Percentiles rank a stretch among this genome's conserved stretches.
Conservation (phyloP, 495 filamentous ascomycete genomes). For the Diplogelasinospora grovesii region DNA sequence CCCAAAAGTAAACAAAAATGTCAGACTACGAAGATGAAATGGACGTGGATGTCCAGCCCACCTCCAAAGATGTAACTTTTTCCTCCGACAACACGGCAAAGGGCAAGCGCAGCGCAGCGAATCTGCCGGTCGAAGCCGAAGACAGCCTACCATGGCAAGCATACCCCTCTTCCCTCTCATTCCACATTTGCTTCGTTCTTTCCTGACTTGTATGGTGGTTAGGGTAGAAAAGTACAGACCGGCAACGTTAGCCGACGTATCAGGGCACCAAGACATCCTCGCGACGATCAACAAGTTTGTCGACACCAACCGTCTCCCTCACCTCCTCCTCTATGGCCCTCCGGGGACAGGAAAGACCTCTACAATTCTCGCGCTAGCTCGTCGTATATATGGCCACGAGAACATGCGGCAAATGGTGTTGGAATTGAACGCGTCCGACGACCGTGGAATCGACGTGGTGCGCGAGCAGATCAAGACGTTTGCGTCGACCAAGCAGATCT, state of each 20-base stretch:
- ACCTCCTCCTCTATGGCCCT: conserved; percentile 96
- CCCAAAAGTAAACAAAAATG: conserved; percentile 43
- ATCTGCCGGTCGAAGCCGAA: conserved; percentile 87
- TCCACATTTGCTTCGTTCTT: too few relatives aligned
- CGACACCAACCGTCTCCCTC: conserved; percentile 84
- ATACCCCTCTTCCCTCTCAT: background rate
- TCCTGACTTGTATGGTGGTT: background rate
- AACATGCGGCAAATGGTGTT: conserved; percentile 98
- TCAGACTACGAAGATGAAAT: conserved; percentile 90
- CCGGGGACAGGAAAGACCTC: conserved; percentile 97
- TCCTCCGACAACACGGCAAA: conserved; percentile 63
- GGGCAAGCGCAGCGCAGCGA: conserved; percentile 84
- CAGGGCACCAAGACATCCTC: conserved; percentile 95
- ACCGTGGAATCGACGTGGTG: conserved; percentile 96
- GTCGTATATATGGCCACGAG: conserved; percentile 82
- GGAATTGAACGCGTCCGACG: conserved; percentile 94
- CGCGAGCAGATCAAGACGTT: conserved; percentile 99
- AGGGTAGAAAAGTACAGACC: conserved; percentile 99
- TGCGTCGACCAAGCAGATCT: conserved; percentile 65
- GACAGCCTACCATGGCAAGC: conserved; percentile 88
- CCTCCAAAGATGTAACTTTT: conserved; percentile 53
- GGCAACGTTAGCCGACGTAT: conserved; percentile 80
- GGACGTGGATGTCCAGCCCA: conserved; percentile 66
- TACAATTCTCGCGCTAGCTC: conserved; percentile 83
- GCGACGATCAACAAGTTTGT: conserved; percentile 96